Evolutionary conservation across 2,329 filamentous ascomycete genomes (phyloP).

Genomic region (Beauveria australis): DNA sequence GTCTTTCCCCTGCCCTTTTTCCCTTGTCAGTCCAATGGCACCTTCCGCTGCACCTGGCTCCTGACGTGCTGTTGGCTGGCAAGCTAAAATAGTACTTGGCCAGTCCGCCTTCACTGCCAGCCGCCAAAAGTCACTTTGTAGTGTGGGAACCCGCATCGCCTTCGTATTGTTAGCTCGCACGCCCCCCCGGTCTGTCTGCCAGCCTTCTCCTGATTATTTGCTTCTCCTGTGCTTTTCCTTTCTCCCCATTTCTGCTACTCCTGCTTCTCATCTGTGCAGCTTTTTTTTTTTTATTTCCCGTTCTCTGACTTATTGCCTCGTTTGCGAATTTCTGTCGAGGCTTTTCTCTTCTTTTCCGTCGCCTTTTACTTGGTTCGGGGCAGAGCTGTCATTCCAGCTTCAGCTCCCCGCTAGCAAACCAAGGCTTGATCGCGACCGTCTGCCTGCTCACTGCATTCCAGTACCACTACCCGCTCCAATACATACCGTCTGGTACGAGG

Average conservation of each 20-base stretch:
- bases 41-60: not conserved
- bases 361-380: not conserved
- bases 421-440: not conserved
- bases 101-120: not conserved
- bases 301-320: not conserved
- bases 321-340: not conserved
- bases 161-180: conserved; percentile 9
- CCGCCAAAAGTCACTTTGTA: not conserved
- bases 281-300: not conserved
- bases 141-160: not conserved
- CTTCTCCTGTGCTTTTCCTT: conserved; percentile 2
- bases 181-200: not conserved
- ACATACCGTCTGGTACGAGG: conserved; percentile 10
- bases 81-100: conserved; percentile 1
- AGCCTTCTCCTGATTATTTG: conserved; percentile 7
- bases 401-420: not conserved
- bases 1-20: too few species aligned
- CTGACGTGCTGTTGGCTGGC: too few species aligned
- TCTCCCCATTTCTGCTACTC: not conserved
- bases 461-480: not conserved
- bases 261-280: conserved; percentile 3
- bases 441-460: conserved; percentile 6
- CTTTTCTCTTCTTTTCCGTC: not conserved
- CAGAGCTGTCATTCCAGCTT: conserved; percentile 8
- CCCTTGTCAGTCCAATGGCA: too few species aligned